Evolutionary conservation across 208 protist genomes (phyloP).

Genomic region (Crithidia brevicula): DNA sequence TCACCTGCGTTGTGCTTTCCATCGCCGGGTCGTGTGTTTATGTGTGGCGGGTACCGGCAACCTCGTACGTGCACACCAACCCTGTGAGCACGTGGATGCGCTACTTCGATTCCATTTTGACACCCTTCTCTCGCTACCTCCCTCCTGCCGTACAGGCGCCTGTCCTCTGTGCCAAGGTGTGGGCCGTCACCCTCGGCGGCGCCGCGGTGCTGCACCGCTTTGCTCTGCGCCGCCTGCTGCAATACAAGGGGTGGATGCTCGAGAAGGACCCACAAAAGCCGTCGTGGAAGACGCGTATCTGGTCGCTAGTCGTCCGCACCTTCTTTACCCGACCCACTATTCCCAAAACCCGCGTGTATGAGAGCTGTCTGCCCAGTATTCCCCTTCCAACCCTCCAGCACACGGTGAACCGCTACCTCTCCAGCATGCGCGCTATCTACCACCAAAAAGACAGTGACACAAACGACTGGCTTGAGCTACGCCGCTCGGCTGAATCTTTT

Average conservation of each 20-base stretch:
- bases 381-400: constrained; percentile 72
- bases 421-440: constrained; percentile 58
- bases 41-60: constrained; percentile 40
- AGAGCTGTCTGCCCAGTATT: constrained; percentile 71
- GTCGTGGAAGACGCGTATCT: constrained; percentile 55
- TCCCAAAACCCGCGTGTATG: constrained; percentile 68
- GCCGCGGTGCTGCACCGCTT: constrained; percentile 69
- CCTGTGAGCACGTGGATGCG: constrained; percentile 45
- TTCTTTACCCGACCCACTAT: constrained; percentile 57
- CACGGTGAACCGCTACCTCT: constrained; percentile 75
- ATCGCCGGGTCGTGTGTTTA: constrained; percentile 49
- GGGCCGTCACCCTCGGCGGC: constrained; percentile 33
- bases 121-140: constrained; percentile 44
- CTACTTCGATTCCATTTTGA: constrained; percentile 56
- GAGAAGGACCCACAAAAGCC: constrained; percentile 44
- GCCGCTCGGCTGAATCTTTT: constrained; percentile 63
- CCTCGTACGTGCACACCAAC: constrained; percentile 40
- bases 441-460: constrained; percentile 32
- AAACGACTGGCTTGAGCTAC: constrained; percentile 52
- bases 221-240: constrained; percentile 64
- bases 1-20: constrained; percentile 46
- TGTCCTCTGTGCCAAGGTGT: constrained; percentile 49
- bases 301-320: constrained; percentile 54
- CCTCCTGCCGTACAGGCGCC: constrained; percentile 38
- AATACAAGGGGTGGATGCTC: constrained; percentile 75